Evolutionary conservation across 768 basidiomycete species (phyloP), one percentile per base, ranked within the genome.

Genomic region (Mycena albidolilacea): DNA sequence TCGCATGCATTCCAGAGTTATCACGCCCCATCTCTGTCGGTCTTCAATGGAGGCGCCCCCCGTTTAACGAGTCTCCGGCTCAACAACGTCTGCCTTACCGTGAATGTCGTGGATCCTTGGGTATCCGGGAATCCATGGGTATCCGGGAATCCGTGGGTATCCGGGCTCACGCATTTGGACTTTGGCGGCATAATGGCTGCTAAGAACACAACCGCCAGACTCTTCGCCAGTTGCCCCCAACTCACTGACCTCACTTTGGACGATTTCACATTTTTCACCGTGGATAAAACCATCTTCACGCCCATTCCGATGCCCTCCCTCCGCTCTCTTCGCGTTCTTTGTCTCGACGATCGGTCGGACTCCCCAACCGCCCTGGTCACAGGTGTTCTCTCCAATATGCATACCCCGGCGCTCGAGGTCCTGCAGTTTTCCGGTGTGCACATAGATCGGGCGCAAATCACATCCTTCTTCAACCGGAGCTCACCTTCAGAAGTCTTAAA

Each of bases 241-340:
- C 69, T 70, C 63, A 35, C 35, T 8, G 57, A 64, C 7, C 9
- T 70, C 38, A 70, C 69, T 12, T 35, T 70, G 37, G 69, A 64
- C 37, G n/a, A 12, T 30, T 48, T 54, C 55, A 64, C 69, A 55
- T 64, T 21, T 48, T 64, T 59, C 46, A 41, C 5, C 23, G 23
- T 23, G 23, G 23, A 23, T 23, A 2, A 23, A 30, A 8, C 35
- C 38, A 59, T 64, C 1, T 50, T 37, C 21, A 58, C 50, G 37
- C 46, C 57, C 23, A 23, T 23, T 23, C 23, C 23, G 30, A 30
- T 30, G 30, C 30, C 30, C 30, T 30, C 7, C 23, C 69, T 70
- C 17, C 54, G 63, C 14, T 48, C 62, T 59, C 63, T 70, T 11
- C 46, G 37, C 41, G 63, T 10, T 2, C 46, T 70, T 35, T 12